Base-by-base conservation (phyloP, 2,329 filamentous ascomycete genomes). In the Didymella lethalis region DNA sequence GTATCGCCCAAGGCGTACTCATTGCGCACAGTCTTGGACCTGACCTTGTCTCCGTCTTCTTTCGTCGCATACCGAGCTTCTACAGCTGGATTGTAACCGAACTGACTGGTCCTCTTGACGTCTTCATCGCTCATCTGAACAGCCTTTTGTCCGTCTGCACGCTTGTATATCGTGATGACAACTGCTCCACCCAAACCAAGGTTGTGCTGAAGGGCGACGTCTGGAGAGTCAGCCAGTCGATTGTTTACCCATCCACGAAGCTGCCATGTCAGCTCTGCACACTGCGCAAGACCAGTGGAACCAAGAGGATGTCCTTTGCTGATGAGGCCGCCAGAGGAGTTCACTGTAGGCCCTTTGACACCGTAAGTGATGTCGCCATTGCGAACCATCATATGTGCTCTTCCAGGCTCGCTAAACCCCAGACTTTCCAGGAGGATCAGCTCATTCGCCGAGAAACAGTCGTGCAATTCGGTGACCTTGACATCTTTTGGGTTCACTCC, bases 371-470 rank as follows among this genome's bases (percentile, higher is more conserved):
- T 96, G 71, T 93, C 92, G 28, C 93, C 93, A 7, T 80, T 81
- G 20, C 93, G 87, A 12, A 97, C 93, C 80, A 97, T 88, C 78
- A 96, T 91, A 74, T 97, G 93, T 0, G 94, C 94, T 77, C 92
- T 94, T 7, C 94, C 94, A 4, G 85, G 86, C 61, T 88, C 88
- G 47, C 84, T 75, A 23, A 98, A 85, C 1, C 92, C 93, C 2
- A 98, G 83, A 0, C 91, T 91, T 75, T 97, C 93, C 38, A 98
- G 86, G 0, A 88, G 87, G 53, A 95, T 85, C 87, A 97, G 90
- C 82, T 97, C 92, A 75, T 98, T 98, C 20, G 93, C 89, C 14
- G 90, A 93, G 84, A 98, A 98, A 81, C 94, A 98, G 80, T 98
- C 94, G 79, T 98, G 94, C 59, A 98, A 81, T 81, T 98, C 94